These are phyloP conservation scores for Andrographis paniculata DNA, from an alignment of 305 asterid species.

Conservation along the genomic window DNA sequence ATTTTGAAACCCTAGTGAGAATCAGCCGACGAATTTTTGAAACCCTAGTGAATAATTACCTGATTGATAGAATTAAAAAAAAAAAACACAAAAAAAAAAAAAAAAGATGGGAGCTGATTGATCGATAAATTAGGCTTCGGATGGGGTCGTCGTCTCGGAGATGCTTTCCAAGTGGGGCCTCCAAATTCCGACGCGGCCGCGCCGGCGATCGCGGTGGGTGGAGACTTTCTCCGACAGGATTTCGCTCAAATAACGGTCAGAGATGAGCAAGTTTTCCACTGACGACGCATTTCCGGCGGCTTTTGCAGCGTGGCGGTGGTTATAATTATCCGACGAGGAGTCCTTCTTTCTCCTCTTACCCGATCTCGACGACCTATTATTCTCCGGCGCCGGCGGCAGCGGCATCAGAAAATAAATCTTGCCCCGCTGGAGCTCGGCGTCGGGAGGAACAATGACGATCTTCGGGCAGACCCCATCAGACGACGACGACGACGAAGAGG, in stretches of 20 bases:
- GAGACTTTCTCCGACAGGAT: conserved; percentile 66
- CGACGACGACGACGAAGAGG: conserved; percentile 29
- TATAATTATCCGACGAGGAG: conserved; percentile 6
- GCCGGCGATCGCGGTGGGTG: conserved; percentile 63
- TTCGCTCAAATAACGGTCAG: conserved; percentile 70
- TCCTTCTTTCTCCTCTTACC: conserved; percentile 32
- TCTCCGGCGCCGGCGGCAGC: conserved; percentile 37
- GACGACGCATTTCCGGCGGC: conserved; percentile 11
- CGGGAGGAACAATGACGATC: conserved; percentile 73
- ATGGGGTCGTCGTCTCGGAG: conserved; percentile 57
- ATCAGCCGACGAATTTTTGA: neutral
- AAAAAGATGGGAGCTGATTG: neutral
- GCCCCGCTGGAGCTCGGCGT: conserved; percentile 75
- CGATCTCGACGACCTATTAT: conserved; percentile 24
- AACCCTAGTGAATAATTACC: conserved; percentile 23
- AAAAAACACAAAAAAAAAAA: neutral
- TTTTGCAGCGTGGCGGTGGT: neutral
- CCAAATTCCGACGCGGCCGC: conserved; percentile 84
- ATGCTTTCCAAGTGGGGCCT: conserved; percentile 85
- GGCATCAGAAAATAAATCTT: conserved; percentile 91
- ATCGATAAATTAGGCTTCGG: neutral
- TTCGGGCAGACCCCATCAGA: conserved; percentile 48
- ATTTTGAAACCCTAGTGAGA: no score
- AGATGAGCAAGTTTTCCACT: conserved; percentile 22
- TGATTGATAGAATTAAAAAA: no score